These are phyloP conservation scores for Cladosporium colombiae DNA, from an alignment of 2,329 filamentous ascomycete species.

Conservation along the genomic window DNA sequence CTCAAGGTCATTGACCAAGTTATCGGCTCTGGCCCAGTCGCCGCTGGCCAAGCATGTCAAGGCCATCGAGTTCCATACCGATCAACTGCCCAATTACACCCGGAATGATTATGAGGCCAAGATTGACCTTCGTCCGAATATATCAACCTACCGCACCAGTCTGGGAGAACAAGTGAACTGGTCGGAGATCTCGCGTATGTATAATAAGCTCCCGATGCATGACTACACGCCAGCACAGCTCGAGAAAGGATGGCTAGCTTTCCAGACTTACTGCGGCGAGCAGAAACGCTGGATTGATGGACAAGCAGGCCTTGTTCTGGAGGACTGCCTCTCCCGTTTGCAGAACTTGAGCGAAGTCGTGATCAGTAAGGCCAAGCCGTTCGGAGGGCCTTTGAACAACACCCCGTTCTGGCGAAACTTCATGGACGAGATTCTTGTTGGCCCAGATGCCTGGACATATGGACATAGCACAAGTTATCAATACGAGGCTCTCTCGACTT, in stretches of 20 bases:
- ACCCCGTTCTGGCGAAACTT: neutral
- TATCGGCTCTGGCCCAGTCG: conserved; percentile 26
- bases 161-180: neutral
- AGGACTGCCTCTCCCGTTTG: conserved; percentile 26
- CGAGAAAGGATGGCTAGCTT: conserved; percentile 21
- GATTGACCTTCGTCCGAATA: neutral
- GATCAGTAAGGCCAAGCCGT: conserved; percentile 22
- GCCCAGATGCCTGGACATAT: neutral
- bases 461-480: neutral
- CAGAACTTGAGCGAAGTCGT: conserved; percentile 26
- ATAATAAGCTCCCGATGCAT: conserved; percentile 23
- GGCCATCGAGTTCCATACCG: conserved; percentile 31
- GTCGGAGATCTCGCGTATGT: neutral
- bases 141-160: neutral
- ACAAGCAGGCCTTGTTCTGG: conserved; percentile 21
- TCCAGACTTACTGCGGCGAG: conserved; percentile 5
- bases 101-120: conserved; percentile 21
- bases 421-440: neutral
- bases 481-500: neutral
- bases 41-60: conserved; percentile 30
- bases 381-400: neutral
- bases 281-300: conserved; percentile 25
- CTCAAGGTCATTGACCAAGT: conserved; percentile 24
- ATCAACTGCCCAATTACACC: conserved; percentile 30
- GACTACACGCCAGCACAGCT: conserved; percentile 23